phyloP scores from a whole-genome alignment of 768 basidiomycete species.

The Boletus edulis region DNA sequence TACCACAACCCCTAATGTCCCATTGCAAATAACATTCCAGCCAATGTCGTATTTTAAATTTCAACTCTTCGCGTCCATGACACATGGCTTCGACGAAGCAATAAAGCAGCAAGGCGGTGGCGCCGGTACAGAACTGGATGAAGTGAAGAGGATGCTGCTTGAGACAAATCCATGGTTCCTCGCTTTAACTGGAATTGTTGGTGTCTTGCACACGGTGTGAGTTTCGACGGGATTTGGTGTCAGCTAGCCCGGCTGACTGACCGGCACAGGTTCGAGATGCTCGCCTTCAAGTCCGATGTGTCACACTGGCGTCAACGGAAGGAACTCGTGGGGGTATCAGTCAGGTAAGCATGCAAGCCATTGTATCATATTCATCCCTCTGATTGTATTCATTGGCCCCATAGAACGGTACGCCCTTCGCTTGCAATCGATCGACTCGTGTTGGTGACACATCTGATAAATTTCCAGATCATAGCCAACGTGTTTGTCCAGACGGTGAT shows the following conservation, averaged over 20 bases:
- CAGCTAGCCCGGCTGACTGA: constrained; percentile 14
- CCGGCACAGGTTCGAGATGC: constrained; percentile 77
- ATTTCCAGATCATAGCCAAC: constrained; percentile 74
- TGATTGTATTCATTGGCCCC: constrained; percentile 20
- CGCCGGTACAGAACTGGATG: constrained; percentile 77
- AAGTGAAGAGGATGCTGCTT: constrained; percentile 90
- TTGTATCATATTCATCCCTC: constrained; percentile 6
- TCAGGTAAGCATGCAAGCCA: constrained; percentile 54
- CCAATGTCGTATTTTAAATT: constrained; percentile 88
- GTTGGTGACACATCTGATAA: constrained; percentile 11
- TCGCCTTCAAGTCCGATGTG: constrained; percentile 94
- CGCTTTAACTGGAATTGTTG: constrained; percentile 78
- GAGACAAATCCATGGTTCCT: constrained; percentile 91
- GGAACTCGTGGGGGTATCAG: constrained; percentile 92
- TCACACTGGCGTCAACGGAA: constrained; percentile 94
- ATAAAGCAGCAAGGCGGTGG: constrained; percentile 68
- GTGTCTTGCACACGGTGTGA: constrained; percentile 83
- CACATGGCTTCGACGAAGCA: constrained; percentile 83
- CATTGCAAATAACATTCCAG: constrained; percentile 79
- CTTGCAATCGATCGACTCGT: constrained; percentile 9
- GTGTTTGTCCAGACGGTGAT: constrained; percentile 91
- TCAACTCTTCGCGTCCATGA: constrained; percentile 82
- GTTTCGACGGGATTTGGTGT: constrained; percentile 28
- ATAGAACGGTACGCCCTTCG: constrained; percentile 50
- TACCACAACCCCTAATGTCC: constrained; percentile 70